Percentiles rank a stretch among this genome's conserved stretches.
These are phyloP conservation scores for Coffea canephora DNA, from an alignment of 257 asterid species.

Conservation along the genomic window DNA sequence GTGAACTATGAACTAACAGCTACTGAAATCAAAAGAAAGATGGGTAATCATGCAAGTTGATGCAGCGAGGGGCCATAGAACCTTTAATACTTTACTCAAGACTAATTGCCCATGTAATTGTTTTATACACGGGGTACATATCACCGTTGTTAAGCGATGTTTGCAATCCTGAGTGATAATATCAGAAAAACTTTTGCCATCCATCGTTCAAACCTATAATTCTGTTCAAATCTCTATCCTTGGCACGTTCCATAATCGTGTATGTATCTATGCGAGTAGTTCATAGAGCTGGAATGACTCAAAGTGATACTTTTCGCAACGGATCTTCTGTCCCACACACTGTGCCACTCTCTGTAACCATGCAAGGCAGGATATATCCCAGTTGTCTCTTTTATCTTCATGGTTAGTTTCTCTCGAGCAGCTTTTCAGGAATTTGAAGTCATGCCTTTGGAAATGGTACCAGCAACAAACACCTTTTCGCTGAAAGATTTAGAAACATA, in stretches of 20 bases:
- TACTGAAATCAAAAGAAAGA: too few relatives aligned
- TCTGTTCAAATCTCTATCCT: background rate
- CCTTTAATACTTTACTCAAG: too few relatives aligned
- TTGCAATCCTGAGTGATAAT: background rate
- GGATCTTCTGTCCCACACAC: too few relatives aligned
- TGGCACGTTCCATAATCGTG: background rate
- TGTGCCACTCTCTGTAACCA: background rate
- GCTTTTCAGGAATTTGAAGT: background rate
- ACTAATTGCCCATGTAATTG: background rate
- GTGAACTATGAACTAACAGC: too few relatives aligned
- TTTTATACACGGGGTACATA: background rate
- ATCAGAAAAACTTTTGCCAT: background rate
- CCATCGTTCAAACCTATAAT: background rate
- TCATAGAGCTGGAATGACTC: background rate
- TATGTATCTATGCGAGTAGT: background rate
- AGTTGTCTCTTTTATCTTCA: background rate
- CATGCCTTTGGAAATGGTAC: background rate
- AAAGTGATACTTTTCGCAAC: too few relatives aligned
- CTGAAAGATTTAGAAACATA: background rate
- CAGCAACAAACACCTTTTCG: background rate
- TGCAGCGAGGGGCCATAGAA: too few relatives aligned
- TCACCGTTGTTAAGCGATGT: background rate
- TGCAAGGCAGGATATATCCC: background rate
- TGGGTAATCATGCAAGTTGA: too few relatives aligned
- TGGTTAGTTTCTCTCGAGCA: background rate